These are phyloP conservation scores for Schrenkiella parvula DNA, from an alignment of 345 rosid species.

Conservation along the genomic window DNA sequence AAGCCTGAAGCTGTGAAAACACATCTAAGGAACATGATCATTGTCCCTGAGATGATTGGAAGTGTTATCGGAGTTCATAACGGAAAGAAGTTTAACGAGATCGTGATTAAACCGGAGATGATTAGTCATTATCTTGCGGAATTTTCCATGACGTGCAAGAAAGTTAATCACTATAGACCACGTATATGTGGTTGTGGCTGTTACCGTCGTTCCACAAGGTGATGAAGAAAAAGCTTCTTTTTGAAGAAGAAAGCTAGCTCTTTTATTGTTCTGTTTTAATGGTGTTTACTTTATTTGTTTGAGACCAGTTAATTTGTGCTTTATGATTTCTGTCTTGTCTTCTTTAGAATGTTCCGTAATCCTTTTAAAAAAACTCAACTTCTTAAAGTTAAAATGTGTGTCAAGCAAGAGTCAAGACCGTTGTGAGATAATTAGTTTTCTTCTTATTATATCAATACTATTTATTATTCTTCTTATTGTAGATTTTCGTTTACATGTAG, in stretches of 20 bases:
- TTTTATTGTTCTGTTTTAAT: neutral
- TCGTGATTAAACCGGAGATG: constrained; percentile 74
- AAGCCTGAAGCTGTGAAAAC: constrained; percentile 68
- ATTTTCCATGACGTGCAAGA: constrained; percentile 53
- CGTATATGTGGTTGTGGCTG: constrained; percentile 47
- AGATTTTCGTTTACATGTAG: neutral
- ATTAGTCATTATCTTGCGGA: constrained; percentile 62
- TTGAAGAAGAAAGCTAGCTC: neutral
- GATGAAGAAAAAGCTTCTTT: constrained; percentile 8
- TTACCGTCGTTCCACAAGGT: constrained; percentile 70
- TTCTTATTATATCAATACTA: neutral
- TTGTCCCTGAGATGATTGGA: constrained; percentile 55
- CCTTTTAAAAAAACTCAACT: too few species aligned
- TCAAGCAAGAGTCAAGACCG: too few species aligned
- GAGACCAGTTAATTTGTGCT: neutral
- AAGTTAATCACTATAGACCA: constrained; percentile 62
- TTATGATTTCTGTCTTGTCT: neutral
- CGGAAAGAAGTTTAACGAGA: constrained; percentile 65
- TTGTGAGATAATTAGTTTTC: too few species aligned
- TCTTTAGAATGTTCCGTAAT: too few species aligned
- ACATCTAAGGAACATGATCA: constrained; percentile 70
- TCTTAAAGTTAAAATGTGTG: too few species aligned
- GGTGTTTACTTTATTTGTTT: neutral
- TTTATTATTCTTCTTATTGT: neutral
- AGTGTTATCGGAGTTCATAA: constrained; percentile 40